Percentiles rank a stretch among this genome's conserved stretches.
phyloP scores from a whole-genome alignment of 2,329 filamentous ascomycete species.

The Monosporascus ibericus region DNA sequence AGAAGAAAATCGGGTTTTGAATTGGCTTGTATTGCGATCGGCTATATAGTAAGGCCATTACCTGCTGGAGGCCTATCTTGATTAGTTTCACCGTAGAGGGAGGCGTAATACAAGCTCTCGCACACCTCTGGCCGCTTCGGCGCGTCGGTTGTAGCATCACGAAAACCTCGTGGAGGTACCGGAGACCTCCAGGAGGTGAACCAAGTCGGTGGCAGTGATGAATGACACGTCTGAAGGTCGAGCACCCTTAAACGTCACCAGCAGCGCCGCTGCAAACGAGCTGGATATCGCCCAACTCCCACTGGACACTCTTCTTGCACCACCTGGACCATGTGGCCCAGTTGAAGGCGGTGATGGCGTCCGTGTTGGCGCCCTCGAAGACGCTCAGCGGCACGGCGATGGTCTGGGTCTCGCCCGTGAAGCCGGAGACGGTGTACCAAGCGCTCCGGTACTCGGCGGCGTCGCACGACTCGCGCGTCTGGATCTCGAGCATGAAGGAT shows the following conservation, averaged over 20 bases:
- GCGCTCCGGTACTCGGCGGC: constrained; percentile 30
- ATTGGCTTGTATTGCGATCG: no score
- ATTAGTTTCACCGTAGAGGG: no score
- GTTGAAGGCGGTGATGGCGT: constrained; percentile 34
- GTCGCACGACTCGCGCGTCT: constrained; percentile 35
- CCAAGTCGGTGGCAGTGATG: no score
- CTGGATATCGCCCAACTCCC: constrained; percentile 3
- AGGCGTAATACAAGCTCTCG: no score
- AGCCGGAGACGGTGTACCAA: constrained; percentile 26
- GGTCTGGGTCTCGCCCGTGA: constrained; percentile 34
- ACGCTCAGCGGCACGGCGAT: constrained; percentile 33
- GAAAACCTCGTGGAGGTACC: no score
- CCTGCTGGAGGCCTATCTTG: no score
- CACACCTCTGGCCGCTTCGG: no score
- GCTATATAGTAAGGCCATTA: no score
- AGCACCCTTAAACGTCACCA: not conserved
- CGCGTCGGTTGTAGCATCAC: no score
- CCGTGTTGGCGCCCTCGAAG: constrained; percentile 33
- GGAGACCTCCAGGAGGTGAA: no score
- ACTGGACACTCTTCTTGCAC: not conserved
- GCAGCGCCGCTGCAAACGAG: constrained; percentile 1
- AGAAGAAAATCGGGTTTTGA: no score
- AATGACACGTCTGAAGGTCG: no score
- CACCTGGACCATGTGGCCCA: constrained; percentile 5
- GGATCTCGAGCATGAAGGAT: constrained; percentile 35